Base-by-base conservation (phyloP, 2,329 filamentous ascomycete species). In the Aureobasidium pullulans region DNA sequence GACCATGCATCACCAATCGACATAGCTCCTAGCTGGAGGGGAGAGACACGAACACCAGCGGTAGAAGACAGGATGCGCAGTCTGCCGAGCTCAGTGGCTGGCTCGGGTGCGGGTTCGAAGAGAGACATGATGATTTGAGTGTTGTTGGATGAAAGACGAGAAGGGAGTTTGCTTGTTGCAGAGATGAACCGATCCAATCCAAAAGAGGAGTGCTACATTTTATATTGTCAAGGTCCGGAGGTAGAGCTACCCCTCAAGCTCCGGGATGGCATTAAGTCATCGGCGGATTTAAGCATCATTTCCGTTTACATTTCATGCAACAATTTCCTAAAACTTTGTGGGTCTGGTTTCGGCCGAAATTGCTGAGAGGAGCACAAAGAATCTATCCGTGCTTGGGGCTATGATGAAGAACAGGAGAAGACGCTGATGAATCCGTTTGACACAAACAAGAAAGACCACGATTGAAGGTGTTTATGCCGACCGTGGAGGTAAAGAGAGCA, bases 11-110 rank as follows among this genome's bases (percentile, higher is more conserved):
- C 73, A 15, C 79, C 80, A 64, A 83, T 80, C 66, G 78, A 82
- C 79, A 82, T 82, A 0, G 75, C 74, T 23, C 79, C 80, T 1
- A 82, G 71, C 57, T 79, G 82, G 66, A 83, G 68, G 36, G 80
- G 80, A 28, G 75, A 79, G 15, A 83, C 80, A 48, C 77, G 75
- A 13, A 83, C 73, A 16, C 75, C 77, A 0, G 79, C 81, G 0
- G 74, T 75, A 6, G 79, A 77, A 3, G 79, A 75, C 6, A 83
- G 74, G 15, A 81, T 70, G 19, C 79, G 75, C 66, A 82, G 79
- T 64, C 75, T 77, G 42, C 79, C 81, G 50, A 83, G 73, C 6
- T 75, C 69, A 57, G 69, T 75, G 48, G 66, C 68, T 42, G 73
- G 72, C 61, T 67, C 65, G 1, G 70, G 69, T 28, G 70, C 68